These are phyloP conservation scores for Porogramme epimiltina DNA, from an alignment of 1,284 basidiomycete species.

Conservation along the genomic window DNA sequence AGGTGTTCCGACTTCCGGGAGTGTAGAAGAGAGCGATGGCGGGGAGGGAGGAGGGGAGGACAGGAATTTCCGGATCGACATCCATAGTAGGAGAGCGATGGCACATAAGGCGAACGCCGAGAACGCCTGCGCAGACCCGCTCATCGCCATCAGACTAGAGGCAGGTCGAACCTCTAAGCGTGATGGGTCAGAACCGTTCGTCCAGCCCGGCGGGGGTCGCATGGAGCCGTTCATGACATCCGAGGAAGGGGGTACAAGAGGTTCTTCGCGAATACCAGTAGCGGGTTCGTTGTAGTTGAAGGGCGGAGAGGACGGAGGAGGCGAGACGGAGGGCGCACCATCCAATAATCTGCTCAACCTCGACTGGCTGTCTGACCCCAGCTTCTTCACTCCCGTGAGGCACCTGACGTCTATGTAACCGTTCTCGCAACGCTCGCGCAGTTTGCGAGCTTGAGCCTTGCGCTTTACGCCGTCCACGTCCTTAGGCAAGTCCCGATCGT, in stretches of 20 bases:
- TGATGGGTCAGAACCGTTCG: slow-evolving; percentile 2
- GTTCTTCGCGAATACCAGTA: background rate
- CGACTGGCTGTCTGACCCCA: slow-evolving; percentile 42
- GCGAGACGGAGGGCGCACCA: slow-evolving; percentile 32
- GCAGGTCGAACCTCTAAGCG: background rate
- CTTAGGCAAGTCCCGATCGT: slow-evolving; percentile 36
- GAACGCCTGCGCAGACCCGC: slow-evolving; percentile 15
- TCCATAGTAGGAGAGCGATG: slow-evolving; percentile 19
- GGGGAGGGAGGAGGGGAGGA: background rate
- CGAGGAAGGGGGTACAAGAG: background rate
- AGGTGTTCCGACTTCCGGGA: background rate
- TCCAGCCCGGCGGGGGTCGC: slow-evolving; percentile 6
- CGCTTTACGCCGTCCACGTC: slow-evolving; percentile 48
- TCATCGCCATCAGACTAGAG: slow-evolving; percentile 11
- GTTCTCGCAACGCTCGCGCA: slow-evolving; percentile 36
- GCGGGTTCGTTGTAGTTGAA: slow-evolving; percentile 10
- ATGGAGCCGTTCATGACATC: slow-evolving; percentile 8
- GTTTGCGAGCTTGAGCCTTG: slow-evolving; percentile 37
- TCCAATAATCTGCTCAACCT: slow-evolving; percentile 37
- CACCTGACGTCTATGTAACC: slow-evolving; percentile 54
- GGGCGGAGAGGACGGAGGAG: slow-evolving; percentile 8
- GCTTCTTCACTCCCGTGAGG: slow-evolving; percentile 56
- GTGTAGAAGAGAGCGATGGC: background rate
- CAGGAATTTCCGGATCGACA: slow-evolving; percentile 17
- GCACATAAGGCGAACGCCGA: slow-evolving; percentile 23